These are phyloP conservation scores for Pseudocercospora fijiensis DNA, from an alignment of 2,329 filamentous ascomycete genomes.

Conservation along the genomic window DNA sequence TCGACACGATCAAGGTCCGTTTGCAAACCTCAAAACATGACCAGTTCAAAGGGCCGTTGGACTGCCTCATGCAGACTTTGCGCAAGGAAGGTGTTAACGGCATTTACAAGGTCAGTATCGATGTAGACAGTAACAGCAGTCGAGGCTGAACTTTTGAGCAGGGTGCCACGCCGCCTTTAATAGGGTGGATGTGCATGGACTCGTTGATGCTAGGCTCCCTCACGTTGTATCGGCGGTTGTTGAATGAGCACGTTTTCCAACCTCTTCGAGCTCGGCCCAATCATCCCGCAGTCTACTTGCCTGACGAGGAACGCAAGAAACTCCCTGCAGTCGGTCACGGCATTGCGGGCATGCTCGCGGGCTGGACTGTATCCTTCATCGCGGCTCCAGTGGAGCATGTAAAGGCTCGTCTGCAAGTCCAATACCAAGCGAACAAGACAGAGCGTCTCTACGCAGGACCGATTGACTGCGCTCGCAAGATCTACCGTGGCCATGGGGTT, in stretches of 20 bases:
- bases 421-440: constrained; percentile 78
- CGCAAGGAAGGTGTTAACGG: constrained; percentile 80
- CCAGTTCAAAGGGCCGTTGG: constrained; percentile 80
- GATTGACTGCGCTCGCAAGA: constrained; percentile 75
- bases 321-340: constrained; percentile 80
- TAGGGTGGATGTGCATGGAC: constrained; percentile 99
- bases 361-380: constrained; percentile 86
- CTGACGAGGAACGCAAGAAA: constrained; percentile 43
- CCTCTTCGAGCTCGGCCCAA: constrained; percentile 39
- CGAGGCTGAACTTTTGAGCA: background rate
- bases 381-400: constrained; percentile 93
- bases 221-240: constrained; percentile 80
- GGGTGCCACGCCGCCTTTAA: constrained; percentile 69
- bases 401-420: constrained; percentile 89
- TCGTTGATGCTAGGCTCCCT: constrained; percentile 86
- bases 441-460: constrained; percentile 82
- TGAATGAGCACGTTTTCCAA: constrained; percentile 77
- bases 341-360: constrained; percentile 81
- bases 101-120: constrained; percentile 76
- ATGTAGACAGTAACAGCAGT: background rate
- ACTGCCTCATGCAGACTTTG: constrained; percentile 81
- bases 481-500: constrained; percentile 63
- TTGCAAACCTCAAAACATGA: constrained; percentile 77
- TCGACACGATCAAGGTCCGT: constrained; percentile 96
- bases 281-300: constrained; percentile 26